Percentiles rank a stretch among this genome's conserved stretches.
Conservation (phyloP, 2,329 filamentous ascomycete species). For the Pseudogymnoascus sp. region DNA sequence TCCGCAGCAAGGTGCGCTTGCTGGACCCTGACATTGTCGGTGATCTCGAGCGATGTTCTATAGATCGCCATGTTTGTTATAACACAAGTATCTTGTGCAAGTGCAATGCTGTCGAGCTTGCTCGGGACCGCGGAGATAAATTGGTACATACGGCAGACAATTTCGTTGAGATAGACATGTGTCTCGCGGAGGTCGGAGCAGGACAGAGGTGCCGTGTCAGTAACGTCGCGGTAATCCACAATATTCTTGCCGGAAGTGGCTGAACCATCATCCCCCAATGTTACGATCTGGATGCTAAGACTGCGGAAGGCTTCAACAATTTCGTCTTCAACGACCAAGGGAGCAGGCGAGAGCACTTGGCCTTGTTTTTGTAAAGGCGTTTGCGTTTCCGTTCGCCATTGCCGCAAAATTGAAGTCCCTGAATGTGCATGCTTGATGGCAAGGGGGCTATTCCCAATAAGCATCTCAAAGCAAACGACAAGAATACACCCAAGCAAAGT, state of each 20-base stretch:
- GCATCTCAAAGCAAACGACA: slow-evolving; percentile 20
- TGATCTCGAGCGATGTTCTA: slow-evolving; percentile 1
- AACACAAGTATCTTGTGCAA: not conserved
- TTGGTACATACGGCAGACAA: slow-evolving; percentile 18
- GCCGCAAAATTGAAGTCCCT: slow-evolving; percentile 2
- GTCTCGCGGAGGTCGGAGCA: slow-evolving; percentile 17
- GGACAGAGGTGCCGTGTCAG: slow-evolving; percentile 14
- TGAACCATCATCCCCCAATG: not conserved
- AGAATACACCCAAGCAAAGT: slow-evolving; percentile 16
- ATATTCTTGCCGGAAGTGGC: slow-evolving; percentile 12
- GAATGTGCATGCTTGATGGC: slow-evolving; percentile 11
- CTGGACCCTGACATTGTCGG: slow-evolving; percentile 15
- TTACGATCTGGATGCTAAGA: slow-evolving; percentile 17
- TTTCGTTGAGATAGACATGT: slow-evolving; percentile 16
- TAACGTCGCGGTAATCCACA: not conserved
- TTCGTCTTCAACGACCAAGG: slow-evolving; percentile 18
- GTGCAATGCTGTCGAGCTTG: not conserved
- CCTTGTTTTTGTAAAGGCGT: not conserved
- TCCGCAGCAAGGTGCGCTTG: slow-evolving; percentile 17
- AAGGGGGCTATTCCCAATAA: slow-evolving; percentile 5
- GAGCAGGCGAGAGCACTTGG: slow-evolving; percentile 7
- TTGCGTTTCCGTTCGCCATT: not conserved
- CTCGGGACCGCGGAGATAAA: slow-evolving; percentile 16
- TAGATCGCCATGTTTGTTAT: not conserved
- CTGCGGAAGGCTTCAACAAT: slow-evolving; percentile 20